A percentile compares a stretch with the other conserved stretches of the same genome.
These are phyloP conservation scores for Trametes sp. DNA, from an alignment of 1,284 basidiomycete species.

Conservation along the genomic window DNA sequence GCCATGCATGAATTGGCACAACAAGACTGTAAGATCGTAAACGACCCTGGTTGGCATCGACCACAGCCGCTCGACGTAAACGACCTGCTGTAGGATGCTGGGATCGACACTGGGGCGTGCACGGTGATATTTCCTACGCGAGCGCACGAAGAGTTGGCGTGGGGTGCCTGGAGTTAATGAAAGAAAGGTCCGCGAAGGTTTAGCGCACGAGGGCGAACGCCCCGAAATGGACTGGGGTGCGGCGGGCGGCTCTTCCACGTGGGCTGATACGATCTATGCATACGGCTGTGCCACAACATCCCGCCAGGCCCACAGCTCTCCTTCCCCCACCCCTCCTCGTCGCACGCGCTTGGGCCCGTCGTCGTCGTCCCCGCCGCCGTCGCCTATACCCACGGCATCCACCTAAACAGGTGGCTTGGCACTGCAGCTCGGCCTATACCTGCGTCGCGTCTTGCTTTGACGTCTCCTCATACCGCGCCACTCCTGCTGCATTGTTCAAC, in stretches of 20 bases:
- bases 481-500: conserved; percentile 12
- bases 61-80: too few relatives aligned
- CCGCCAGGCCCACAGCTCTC: conserved; percentile 12
- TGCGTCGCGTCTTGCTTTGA: neutral
- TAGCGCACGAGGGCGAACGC: too few relatives aligned
- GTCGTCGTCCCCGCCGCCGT: neutral
- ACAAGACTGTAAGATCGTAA: too few relatives aligned
- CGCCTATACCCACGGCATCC: neutral
- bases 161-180: conserved; percentile 9
- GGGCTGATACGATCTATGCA: conserved; percentile 28
- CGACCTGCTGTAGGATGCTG: too few relatives aligned
- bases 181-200: conserved; percentile 25
- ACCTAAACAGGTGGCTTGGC: neutral
- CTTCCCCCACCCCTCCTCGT: neutral
- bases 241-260: conserved; percentile 19
- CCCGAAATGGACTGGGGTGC: neutral
- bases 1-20: too few relatives aligned
- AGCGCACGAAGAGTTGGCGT: neutral
- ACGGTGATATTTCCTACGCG: too few relatives aligned
- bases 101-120: too few relatives aligned
- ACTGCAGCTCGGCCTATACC: neutral
- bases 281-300: conserved; percentile 24
- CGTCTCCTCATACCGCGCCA: conserved; percentile 10
- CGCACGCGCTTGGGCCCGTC: conserved; percentile 6
- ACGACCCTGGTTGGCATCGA: too few relatives aligned